These are phyloP conservation scores for Phytophthora citrophthora DNA, from an alignment of 352 stramenopile species.

Conservation along the genomic window DNA sequence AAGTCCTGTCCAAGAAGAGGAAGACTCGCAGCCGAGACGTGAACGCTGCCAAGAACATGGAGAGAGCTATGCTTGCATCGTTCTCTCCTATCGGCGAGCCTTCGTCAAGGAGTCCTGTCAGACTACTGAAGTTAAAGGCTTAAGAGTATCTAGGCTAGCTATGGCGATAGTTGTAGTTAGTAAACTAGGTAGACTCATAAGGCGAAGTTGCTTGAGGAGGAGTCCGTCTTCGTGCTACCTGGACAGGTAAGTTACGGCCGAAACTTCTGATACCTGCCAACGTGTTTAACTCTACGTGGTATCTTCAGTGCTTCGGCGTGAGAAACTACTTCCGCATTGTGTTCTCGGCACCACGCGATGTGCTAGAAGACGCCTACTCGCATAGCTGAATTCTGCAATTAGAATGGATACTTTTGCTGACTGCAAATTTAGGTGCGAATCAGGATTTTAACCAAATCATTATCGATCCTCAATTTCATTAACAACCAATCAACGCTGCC, in stretches of 20 bases:
- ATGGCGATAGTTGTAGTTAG: too few species aligned
- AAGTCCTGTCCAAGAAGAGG: too few species aligned
- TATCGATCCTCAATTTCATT: background rate
- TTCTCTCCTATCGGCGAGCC: too few species aligned
- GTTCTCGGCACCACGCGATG: slow-evolving; percentile 70
- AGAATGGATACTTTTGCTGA: slow-evolving; percentile 1
- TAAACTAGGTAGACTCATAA: too few species aligned
- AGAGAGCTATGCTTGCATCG: too few species aligned
- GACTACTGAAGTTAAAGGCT: too few species aligned
- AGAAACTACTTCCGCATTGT: slow-evolving; percentile 80
- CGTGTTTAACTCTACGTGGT: slow-evolving; percentile 6
- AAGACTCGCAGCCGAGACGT: too few species aligned
- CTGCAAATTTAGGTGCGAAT: too few species aligned
- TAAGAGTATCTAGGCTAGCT: too few species aligned
- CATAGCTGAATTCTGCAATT: slow-evolving; percentile 58
- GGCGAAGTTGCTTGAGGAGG: slow-evolving; percentile 93
- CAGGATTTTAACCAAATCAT: slow-evolving; percentile 4
- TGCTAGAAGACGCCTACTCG: slow-evolving; percentile 73
- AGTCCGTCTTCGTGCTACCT: slow-evolving; percentile 96
- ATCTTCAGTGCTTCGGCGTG: slow-evolving; percentile 58
- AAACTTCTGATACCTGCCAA: background rate
- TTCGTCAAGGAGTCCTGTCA: too few species aligned
- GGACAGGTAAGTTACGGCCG: slow-evolving; percentile 56
- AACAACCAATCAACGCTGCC: slow-evolving; percentile 22
- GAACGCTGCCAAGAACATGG: too few species aligned